A percentile compares a stretch with the other conserved stretches of the same genome.
These are phyloP conservation scores for Wallacemonas sp. DNA, from an alignment of 208 protist species.

Conservation along the genomic window DNA sequence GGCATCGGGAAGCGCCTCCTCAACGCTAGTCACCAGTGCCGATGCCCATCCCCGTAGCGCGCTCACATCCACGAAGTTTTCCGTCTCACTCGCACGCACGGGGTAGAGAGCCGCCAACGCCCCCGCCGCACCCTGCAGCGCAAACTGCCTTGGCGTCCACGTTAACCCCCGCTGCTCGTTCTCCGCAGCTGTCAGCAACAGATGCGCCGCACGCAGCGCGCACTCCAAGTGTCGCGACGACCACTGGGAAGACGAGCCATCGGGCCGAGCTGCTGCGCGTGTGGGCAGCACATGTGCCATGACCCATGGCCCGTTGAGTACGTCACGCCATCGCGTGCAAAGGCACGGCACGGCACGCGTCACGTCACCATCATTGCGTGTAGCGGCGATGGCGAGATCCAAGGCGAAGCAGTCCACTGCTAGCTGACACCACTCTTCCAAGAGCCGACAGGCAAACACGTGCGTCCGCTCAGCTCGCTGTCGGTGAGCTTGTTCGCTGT, in stretches of 20 bases:
- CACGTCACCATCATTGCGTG: neutral
- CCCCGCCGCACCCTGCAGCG: neutral
- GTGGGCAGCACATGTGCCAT: neutral
- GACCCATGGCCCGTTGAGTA: neutral
- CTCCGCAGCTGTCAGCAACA: neutral
- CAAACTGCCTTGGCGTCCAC: neutral
- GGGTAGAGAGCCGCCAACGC: too few species aligned
- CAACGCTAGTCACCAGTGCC: neutral
- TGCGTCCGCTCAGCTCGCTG: neutral
- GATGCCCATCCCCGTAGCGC: too few species aligned
- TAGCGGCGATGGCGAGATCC: neutral
- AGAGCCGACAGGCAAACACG: neutral
- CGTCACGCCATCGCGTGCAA: neutral
- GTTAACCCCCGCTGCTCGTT: neutral
- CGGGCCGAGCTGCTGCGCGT: too few species aligned
- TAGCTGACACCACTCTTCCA: slow-evolving; percentile 2
- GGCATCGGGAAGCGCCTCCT: neutral
- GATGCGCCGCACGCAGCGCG: neutral
- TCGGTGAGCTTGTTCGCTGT: neutral
- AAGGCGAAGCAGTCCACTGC: neutral
- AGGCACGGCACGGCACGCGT: neutral
- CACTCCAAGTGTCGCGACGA: neutral
- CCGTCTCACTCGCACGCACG: too few species aligned
- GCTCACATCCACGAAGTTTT: too few species aligned
- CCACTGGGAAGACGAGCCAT: too few species aligned